A percentile compares a stretch with the other conserved stretches of the same genome.
These are phyloP conservation scores for Aquilaria yunnanensis DNA, from an alignment of 345 rosid genomes.

Conservation along the genomic window DNA sequence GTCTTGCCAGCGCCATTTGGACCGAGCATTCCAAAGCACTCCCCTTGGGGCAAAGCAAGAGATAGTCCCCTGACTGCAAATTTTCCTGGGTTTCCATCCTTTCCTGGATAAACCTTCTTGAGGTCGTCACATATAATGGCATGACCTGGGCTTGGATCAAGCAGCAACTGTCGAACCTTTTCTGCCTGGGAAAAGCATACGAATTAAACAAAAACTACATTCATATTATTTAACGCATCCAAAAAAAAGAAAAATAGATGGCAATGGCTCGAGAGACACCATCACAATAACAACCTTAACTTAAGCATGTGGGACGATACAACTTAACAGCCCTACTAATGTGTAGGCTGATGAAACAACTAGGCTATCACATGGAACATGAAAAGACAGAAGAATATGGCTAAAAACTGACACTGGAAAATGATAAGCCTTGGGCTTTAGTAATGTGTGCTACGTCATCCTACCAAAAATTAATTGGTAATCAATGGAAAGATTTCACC, in stretches of 20 bases:
- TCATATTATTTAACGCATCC: background rate
- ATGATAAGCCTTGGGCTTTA: no score
- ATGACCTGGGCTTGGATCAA: conserved; percentile 43
- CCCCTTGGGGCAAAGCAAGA: conserved; percentile 85
- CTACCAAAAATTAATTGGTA: no score
- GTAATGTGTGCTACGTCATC: no score
- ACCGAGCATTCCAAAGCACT: conserved; percentile 97
- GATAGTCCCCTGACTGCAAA: conserved; percentile 84
- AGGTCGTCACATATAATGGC: conserved; percentile 65
- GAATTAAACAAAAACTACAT: background rate
- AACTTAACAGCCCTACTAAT: no score
- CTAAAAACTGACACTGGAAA: no score
- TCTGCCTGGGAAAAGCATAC: conserved; percentile 40
- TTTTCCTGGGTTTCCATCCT: conserved; percentile 87
- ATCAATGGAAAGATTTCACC: no score
- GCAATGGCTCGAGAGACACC: background rate
- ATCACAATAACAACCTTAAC: background rate
- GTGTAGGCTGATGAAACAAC: no score
- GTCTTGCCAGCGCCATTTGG: conserved; percentile 99
- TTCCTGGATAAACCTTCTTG: conserved; percentile 81
- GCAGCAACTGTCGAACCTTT: conserved; percentile 67
- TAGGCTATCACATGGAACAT: no score
- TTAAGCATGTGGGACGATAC: background rate
- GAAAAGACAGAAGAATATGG: no score
- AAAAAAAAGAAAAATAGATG: background rate